Percentiles rank a stretch among this genome's conserved stretches.
phyloP scores from a whole-genome alignment of 208 protist genomes.

The Trypanosoma congolense region DNA sequence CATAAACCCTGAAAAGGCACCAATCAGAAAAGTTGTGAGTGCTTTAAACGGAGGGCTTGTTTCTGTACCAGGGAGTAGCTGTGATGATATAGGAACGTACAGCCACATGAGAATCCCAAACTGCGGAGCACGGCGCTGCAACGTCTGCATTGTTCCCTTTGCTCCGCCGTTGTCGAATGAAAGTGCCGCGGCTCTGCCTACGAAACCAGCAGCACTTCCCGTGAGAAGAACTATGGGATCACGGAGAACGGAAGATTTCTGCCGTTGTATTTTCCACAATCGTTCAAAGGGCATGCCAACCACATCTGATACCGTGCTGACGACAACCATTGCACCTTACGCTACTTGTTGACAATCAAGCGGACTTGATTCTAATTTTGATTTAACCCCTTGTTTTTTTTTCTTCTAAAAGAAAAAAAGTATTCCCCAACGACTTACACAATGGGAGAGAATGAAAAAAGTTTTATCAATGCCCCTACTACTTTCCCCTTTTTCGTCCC shows the following conservation, averaged over 20 bases:
- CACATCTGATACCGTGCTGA: constrained; percentile 18
- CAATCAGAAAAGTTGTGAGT: constrained; percentile 77
- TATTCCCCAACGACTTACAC: too few species aligned
- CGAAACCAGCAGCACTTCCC: constrained; percentile 61
- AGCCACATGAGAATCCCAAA: constrained; percentile 86
- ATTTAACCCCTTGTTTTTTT: too few species aligned
- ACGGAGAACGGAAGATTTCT: constrained; percentile 43
- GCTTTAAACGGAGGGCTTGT: constrained; percentile 66
- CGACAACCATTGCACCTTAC: constrained; percentile 14
- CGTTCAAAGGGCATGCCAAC: constrained; percentile 33
- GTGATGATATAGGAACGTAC: constrained; percentile 65
- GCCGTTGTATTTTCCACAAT: constrained; percentile 56
- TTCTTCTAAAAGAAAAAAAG: too few species aligned
- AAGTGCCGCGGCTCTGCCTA: constrained; percentile 47
- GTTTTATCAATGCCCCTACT: too few species aligned
- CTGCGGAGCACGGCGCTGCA: constrained; percentile 69
- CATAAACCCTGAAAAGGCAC: constrained; percentile 62
- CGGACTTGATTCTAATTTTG: too few species aligned
- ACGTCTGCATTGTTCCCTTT: constrained; percentile 67
- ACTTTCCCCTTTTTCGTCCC: too few species aligned
- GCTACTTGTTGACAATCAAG: too few species aligned
- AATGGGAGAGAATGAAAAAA: too few species aligned
- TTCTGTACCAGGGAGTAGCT: constrained; percentile 60
- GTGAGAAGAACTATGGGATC: constrained; percentile 81
- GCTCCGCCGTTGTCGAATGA: constrained; percentile 69